A percentile compares a stretch with the other conserved stretches of the same genome.
Conservation (phyloP, 164 flowering plant genomes). For the Aristolochia californica region DNA sequence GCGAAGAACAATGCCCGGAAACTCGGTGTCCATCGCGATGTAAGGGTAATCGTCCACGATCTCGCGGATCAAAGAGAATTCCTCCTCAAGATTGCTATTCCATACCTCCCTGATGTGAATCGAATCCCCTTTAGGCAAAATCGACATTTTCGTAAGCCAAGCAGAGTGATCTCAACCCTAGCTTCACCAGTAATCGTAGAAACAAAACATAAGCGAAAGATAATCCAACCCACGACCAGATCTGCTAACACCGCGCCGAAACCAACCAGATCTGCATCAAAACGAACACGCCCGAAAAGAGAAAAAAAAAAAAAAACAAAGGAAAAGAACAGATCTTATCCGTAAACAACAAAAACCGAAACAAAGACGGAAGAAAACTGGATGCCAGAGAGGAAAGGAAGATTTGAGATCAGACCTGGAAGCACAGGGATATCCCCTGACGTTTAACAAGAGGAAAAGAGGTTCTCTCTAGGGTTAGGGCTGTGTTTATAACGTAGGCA, state of each 20-base stretch:
- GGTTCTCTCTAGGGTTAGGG: no score
- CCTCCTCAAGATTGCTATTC: slow-evolving; percentile 33
- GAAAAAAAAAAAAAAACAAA: no score
- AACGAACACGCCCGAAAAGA: not conserved
- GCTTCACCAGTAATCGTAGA: not conserved
- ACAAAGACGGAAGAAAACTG: no score
- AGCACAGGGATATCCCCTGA: no score
- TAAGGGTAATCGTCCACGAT: slow-evolving; percentile 40
- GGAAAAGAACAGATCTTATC: not conserved
- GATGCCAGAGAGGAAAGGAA: not conserved
- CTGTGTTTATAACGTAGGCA: not conserved
- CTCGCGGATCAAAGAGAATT: slow-evolving; percentile 30
- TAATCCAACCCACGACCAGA: not conserved
- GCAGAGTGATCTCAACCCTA: not conserved
- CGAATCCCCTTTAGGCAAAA: slow-evolving; percentile 22
- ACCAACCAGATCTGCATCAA: slow-evolving; percentile 7
- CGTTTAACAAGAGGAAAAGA: not conserved
- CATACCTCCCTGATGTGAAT: slow-evolving; percentile 40
- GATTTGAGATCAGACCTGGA: not conserved
- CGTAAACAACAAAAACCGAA: not conserved
- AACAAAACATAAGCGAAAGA: not conserved
- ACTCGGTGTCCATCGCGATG: slow-evolving; percentile 42
- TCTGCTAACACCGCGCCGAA: not conserved
- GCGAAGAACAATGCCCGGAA: slow-evolving; percentile 33
- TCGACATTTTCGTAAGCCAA: slow-evolving; percentile 14